phyloP scores from a whole-genome alignment of 129 eudicot species.

The Rutidosis leptorrhynchoides region DNA sequence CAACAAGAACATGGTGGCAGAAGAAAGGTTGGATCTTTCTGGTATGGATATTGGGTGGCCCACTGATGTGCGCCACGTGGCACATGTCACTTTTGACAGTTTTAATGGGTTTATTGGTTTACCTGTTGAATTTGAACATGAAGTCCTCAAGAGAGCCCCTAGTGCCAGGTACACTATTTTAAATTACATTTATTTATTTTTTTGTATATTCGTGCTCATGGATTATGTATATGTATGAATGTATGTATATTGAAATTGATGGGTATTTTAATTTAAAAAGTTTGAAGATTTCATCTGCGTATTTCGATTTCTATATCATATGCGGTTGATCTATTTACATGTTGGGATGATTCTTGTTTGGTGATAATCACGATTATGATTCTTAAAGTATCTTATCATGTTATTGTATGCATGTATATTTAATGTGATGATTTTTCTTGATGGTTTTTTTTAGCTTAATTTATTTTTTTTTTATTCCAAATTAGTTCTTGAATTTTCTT shows the following conservation, averaged over 20 bases:
- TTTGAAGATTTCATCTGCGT: not conserved
- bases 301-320: not conserved
- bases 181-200: not conserved
- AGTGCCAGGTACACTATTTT: slow-evolving; percentile 97
- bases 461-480: not conserved
- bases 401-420: not conserved
- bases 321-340: not conserved
- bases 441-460: no score
- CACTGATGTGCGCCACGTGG: slow-evolving; percentile 88
- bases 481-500: no score
- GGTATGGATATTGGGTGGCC: slow-evolving; percentile 97
- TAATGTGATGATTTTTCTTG: not conserved
- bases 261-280: not conserved
- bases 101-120: slow-evolving; percentile 93
- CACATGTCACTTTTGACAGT: slow-evolving; percentile 93
- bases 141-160: slow-evolving; percentile 82
- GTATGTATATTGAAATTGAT: not conserved
- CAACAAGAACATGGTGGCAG: slow-evolving; percentile 34
- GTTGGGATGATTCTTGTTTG: not conserved
- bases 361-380: not conserved
- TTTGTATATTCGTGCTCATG: no score
- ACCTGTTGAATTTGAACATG: slow-evolving; percentile 98
- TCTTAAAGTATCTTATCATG: not conserved
- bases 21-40: slow-evolving; percentile 44
- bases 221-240: not conserved